Evolutionary conservation across 2,329 filamentous ascomycete species (phyloP), one percentile per base, ranked within the genome.

Genomic region (Hymenoscyphus fructigenus): DNA sequence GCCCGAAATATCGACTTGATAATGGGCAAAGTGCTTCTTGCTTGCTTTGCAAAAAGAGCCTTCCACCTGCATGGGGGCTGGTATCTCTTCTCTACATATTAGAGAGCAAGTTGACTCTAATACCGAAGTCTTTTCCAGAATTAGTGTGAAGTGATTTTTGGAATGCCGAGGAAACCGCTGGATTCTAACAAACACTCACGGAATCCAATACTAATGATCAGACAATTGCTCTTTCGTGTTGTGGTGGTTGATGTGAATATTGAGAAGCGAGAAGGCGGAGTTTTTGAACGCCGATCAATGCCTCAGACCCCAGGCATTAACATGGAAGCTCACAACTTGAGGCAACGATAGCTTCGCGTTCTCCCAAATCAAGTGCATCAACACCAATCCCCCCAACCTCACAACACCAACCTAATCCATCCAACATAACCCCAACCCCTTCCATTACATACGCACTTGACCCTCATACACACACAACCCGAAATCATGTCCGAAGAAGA

Each of bases 401-500:
- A 57, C 55, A 57, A 57, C 55, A n/a, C 55, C 55, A 29, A 57
- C 55, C 5, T 34, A 57, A n/a, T 56, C n/a, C 57, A 59, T 44
- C 38, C 14, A 55, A 44, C 3, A 60, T 32, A 14, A 34, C 20
- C 15, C 38, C 28, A n/a, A 34, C 4, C 53, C 5, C 26, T 15
- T 50, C n/a, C 55, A 20, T 2, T 47, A 23, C n/a, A 44, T 59
- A 44, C n/a, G 23, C 41, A 20, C 41, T 53, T 44, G 28, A 55
- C 29, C 26, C 14, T 28, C 36, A 47, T 59, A 53, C 62, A 53
- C 28, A 20, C 10, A 38, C 32, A 7, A 59, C 32, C 66, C 58
- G 44, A 60, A 63, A 65, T 68, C 29, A 74, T 74, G 71, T 67
- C 71, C 28, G 83, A 86, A 71, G 81, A 83, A 64, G 84, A 86